Evolutionary conservation across 768 basidiomycete species (phyloP), one percentile per base, ranked within the genome.

Genomic region (Cystofilobasidium bisporidii): DNA sequence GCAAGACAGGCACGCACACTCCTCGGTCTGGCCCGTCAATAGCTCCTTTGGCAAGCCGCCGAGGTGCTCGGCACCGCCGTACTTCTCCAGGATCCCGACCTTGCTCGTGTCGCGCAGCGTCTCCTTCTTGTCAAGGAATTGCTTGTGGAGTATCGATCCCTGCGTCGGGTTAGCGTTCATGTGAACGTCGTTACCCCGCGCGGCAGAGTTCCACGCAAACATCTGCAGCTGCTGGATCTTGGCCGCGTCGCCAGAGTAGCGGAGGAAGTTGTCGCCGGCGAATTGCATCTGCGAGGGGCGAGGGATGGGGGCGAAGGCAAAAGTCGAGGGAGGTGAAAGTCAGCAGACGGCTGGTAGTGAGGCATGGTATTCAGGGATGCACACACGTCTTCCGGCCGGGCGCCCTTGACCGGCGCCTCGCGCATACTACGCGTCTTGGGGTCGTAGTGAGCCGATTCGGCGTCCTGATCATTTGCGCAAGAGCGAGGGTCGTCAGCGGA

Each of bases 391-490:
- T 94, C 91, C n/a, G 89, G 79, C 9, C 85, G 81, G 30, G 89
- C 80, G 72, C 85, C 83, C 75, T 83, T 84, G 18, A 86, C 69
- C 0, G 94, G 96, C 48, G 94, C 93, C 74, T 99, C 96, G 78
- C 96, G 87, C 96, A 99, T 99, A 10, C 94, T 97, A 74, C 96
- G 87, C 17, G 96, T 98, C 80, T 99, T 99, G 57, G 96, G 96
- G 75, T 99, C 96, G 75, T 99, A 99, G 80, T 98, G 97, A 12
- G 96, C 96, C 73, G 89, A 91, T 0, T 90, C 87, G 1, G 88
- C 87, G 77, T 98, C 92, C 53, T 56, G 24, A 32, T n/a, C n/a
- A n/a, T n/a, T n/a, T n/a, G n/a, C n/a, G n/a, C n/a, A n/a, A n/a
- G n/a, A n/a, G n/a, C n/a, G n/a, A n/a, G n/a, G n/a, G n/a, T n/a